Base-by-base conservation (phyloP, 2,329 filamentous ascomycete genomes). In the Alternaria brassicae region DNA sequence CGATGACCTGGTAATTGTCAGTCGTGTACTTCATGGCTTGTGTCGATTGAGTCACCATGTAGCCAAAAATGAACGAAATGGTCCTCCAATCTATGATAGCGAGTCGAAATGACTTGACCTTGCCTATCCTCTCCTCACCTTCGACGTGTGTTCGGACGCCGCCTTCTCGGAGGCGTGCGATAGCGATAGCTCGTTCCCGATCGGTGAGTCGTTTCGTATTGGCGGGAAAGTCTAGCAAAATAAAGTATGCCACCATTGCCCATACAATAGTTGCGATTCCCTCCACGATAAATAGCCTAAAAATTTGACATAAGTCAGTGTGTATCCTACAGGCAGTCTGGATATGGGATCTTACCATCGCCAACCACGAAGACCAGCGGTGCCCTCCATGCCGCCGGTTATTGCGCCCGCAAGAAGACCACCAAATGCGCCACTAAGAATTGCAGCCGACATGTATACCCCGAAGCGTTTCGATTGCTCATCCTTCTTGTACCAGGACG, bases 401-500 rank as follows among this genome's bases (percentile, higher is more conserved):
- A 85, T 81, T 4, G 79, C 82, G 2, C 82, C 83, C 7, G 56
- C 56, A 6, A 28, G 70, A 1, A 85, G 69, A 3, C 56, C 56
- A 6, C 56, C 56, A 45, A 86, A 86, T 2, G 83, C 84, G n/a
- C 83, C 83, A 0, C 79, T 84, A 3, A 85, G 77, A 2, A 87
- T 82, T 0, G 84, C 84, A 1, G 83, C 84, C n/a, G 85, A 84
- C 60, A 86, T 84, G 64, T 86, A 88, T 2, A 88, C 72, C 7
- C 81, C 84, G 42, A 86, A 85, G 3, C 86, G 81, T 50, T 85
- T 85, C 0, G 83, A 82, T 40, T 87, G 81, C 65, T 88, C 86
- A 12, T 81, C 81, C 48, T 81, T 83, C 60, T 84, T 59, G 56
- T 59, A 59, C 56, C 56, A 59, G 3, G 80, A 85, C 0, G 83